Evolutionary conservation across 148 eudicot species (phyloP).

Genomic region (Rhododendron williamsianum): DNA sequence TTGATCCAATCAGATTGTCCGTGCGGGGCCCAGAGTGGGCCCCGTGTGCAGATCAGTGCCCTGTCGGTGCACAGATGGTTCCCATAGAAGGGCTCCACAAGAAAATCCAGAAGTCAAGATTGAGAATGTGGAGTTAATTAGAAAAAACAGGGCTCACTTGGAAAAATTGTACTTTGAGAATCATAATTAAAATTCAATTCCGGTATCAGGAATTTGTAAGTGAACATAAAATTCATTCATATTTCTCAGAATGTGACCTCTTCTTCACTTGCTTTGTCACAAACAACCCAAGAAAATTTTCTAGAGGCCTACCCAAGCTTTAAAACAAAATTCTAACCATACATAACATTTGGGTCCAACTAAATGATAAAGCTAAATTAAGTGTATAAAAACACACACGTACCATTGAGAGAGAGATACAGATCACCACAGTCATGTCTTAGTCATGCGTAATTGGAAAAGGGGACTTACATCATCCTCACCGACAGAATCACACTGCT

Average conservation of each 20-base stretch:
- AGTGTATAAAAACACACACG: neutral
- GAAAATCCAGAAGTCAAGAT: neutral
- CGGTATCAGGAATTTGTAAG: neutral
- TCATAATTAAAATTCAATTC: neutral
- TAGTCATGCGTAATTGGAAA: neutral
- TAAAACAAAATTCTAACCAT: neutral
- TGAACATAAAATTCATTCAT: neutral
- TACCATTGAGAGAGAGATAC: neutral
- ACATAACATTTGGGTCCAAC: neutral
- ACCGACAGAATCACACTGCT: slow-evolving; percentile 41
- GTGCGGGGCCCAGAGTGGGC: no score
- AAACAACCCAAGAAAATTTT: neutral
- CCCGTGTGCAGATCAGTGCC: no score
- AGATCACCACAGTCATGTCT: neutral
- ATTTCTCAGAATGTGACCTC: neutral
- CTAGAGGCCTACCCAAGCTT: neutral
- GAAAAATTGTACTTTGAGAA: neutral
- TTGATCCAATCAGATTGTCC: no score
- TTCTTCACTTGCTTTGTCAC: neutral
- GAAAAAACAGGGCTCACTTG: neutral
- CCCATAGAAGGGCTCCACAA: neutral
- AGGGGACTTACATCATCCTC: slow-evolving; percentile 60
- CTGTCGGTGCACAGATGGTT: no score
- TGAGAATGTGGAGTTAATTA: neutral
- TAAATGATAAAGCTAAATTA: neutral